Base-by-base conservation (phyloP, 176 grass and related monocot species). In the Miscanthus lutarioriparius region DNA sequence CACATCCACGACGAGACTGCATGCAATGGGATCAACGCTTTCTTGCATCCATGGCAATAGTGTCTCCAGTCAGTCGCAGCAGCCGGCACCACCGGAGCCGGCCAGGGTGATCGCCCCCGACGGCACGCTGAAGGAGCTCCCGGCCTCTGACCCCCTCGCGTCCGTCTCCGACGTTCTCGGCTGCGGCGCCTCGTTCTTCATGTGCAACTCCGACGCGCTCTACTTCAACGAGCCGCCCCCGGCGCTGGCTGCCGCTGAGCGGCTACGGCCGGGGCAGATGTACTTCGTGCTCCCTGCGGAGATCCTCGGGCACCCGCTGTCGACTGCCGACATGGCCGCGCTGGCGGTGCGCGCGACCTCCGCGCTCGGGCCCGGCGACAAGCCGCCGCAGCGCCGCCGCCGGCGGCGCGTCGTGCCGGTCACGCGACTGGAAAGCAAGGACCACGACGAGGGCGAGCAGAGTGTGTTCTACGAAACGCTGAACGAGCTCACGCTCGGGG, bases 231-330 rank as follows among this genome's bases (percentile, higher is more conserved):
- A 84, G 5, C 20, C 38, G 30, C 53, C 86, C 4, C 66, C 69
- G 2, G 75, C 77, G 1, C 23, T 90, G 38, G 7, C 19, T 11
- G 10, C 6, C 5, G 28, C 11, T 3, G 84, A 90, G 45, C 67
- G 9, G 67, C 74, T 91, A 26, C 80, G 56, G 25, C 61, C 33
- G 7, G 86, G 74, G 10, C 85, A 88, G 49, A 65, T 91, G 4
- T 93, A 93, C 61, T 88, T 93, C 82, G 47, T 86, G n/a, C 91
- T 93, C 17, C 91, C 91, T 2, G 33, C 33, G 10, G 88, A 70
- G 8, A 85, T 85, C 82, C 38, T 41, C 10, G 67, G 72, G 10
- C 54, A 15, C 47, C 14, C 14, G 47, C 14, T 49, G 47, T 49
- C 47, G 0, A 35, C 16, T 54, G 49, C 74, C 14, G 88, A 88